Percentiles rank a stretch among this genome's conserved stretches.
Evolutionary conservation across 805 yeast species (phyloP).

Genomic region (Yarrowia sp.): DNA sequence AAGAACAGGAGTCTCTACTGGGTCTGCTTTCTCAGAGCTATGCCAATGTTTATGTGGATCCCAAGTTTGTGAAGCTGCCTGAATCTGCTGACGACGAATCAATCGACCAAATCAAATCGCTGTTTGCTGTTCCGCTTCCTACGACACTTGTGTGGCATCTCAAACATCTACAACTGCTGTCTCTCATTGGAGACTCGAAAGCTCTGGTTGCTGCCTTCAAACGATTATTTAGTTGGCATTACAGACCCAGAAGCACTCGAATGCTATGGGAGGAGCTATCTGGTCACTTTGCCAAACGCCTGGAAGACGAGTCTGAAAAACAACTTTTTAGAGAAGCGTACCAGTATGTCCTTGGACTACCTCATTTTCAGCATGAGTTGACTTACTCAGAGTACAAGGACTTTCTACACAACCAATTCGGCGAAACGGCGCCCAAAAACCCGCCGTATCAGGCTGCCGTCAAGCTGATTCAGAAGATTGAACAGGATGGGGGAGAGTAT

Average conservation of each 20-base stretch:
- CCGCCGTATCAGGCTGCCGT: background rate
- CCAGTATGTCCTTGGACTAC: background rate
- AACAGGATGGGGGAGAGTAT: conserved; percentile 14
- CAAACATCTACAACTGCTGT: background rate
- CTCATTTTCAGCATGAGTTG: conserved; percentile 16
- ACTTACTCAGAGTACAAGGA: conserved; percentile 9
- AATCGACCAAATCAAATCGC: background rate
- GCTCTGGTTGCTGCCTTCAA: background rate
- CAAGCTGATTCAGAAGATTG: background rate
- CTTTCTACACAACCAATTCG: background rate
- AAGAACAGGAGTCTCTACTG: background rate
- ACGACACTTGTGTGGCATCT: conserved; percentile 3
- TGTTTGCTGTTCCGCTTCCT: background rate
- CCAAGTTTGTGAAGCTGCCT: conserved; percentile 2
- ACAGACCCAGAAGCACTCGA: conserved; percentile 1
- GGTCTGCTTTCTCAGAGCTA: conserved; percentile 5
- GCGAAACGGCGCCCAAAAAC: background rate
- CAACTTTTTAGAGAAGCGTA: background rate
- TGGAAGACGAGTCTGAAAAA: background rate
- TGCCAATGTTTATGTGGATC: conserved; percentile 14
- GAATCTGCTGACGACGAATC: background rate
- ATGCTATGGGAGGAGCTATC: background rate
- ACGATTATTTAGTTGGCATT: background rate
- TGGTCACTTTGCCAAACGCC: background rate
- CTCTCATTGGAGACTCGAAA: background rate